Conservation (phyloP, 352 stramenopile genomes). For the Phytophthora citricola region DNA sequence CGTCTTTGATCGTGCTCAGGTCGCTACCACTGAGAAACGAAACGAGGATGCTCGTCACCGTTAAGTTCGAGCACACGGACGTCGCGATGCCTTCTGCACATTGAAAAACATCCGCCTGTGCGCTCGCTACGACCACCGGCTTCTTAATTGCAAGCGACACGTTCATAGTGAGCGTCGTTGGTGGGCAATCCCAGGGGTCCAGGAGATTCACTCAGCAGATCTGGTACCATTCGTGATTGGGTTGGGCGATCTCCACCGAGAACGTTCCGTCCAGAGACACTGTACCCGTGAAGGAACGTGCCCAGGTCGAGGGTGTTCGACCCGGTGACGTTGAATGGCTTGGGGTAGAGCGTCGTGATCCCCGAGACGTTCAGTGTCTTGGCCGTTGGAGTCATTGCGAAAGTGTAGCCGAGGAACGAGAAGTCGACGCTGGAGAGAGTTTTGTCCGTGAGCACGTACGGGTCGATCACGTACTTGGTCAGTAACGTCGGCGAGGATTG, state of each 20-base stretch:
- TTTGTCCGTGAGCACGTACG: slow-evolving; percentile 44
- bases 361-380: slow-evolving; percentile 51
- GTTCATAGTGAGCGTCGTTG: slow-evolving; percentile 42
- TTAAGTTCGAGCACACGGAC: slow-evolving; percentile 58
- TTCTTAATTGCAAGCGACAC: slow-evolving; percentile 48
- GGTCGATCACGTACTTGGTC: slow-evolving; percentile 46
- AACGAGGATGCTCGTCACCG: slow-evolving; percentile 49
- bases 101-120: slow-evolving; percentile 45
- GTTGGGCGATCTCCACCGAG: slow-evolving; percentile 54
- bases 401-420: slow-evolving; percentile 59
- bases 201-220: slow-evolving; percentile 63
- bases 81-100: slow-evolving; percentile 37
- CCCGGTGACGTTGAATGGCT: background rate
- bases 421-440: slow-evolving; percentile 51
- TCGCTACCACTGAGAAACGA: slow-evolving; percentile 42
- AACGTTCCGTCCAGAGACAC: slow-evolving; percentile 27
- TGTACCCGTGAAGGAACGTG: slow-evolving; percentile 25
- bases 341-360: slow-evolving; percentile 40
- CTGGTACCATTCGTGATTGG: slow-evolving; percentile 65
- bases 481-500: slow-evolving; percentile 26
- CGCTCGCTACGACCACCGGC: slow-evolving; percentile 34
- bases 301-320: slow-evolving; percentile 45
- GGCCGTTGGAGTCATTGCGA: slow-evolving; percentile 56
- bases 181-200: slow-evolving; percentile 41
- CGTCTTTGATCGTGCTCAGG: slow-evolving; percentile 38